Evolutionary conservation across 306 rosid genomes (phyloP).

Genomic region (Vigna nakashimae): DNA sequence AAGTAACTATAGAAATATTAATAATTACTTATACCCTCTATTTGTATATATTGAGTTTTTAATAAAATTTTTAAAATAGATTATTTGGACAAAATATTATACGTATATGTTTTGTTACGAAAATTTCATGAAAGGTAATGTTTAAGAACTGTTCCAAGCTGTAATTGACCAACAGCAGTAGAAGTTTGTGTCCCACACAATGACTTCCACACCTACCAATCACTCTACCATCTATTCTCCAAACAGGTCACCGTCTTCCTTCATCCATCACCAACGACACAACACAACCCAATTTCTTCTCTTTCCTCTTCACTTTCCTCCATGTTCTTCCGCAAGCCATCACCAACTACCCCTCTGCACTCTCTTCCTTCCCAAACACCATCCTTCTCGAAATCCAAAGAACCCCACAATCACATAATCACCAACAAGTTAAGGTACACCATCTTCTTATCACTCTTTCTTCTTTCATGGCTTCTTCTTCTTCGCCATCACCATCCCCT

Average conservation of each 20-base stretch:
- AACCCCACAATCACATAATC: constrained; percentile 5
- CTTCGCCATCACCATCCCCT: constrained; percentile 41
- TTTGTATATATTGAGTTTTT: no score
- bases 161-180: not conserved
- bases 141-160: not conserved
- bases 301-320: not conserved
- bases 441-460: constrained; percentile 47
- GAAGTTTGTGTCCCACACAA: not conserved
- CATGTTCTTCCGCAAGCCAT: constrained; percentile 67
- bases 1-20: no score
- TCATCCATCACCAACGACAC: not conserved
- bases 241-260: not conserved
- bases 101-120: no score
- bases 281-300: not conserved
- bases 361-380: constrained; percentile 33
- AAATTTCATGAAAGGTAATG: no score
- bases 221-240: not conserved
- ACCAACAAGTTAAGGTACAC: constrained; percentile 17
- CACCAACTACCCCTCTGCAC: constrained; percentile 37
- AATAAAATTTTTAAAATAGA: no score
- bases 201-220: not conserved
- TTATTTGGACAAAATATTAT: no score
- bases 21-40: no score
- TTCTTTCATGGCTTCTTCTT: constrained; percentile 56
- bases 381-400: constrained; percentile 48